These are phyloP conservation scores for Breynia disticha DNA, from an alignment of 441 rosid genomes.

Conservation along the genomic window DNA sequence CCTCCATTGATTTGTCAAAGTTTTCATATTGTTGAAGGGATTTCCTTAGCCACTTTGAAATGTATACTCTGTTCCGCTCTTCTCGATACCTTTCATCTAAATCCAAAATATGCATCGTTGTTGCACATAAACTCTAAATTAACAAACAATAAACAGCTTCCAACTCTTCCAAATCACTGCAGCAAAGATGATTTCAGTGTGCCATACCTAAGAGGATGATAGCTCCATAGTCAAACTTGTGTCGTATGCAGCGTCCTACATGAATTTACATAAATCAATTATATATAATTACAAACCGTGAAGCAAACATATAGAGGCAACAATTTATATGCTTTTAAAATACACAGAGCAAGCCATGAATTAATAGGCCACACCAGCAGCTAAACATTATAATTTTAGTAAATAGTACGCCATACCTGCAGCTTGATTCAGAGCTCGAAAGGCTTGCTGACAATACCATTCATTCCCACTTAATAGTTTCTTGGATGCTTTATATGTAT, in stretches of 20 bases:
- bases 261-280: conserved; percentile 10
- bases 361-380: too few species aligned
- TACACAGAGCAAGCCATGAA: too few species aligned
- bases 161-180: neutral
- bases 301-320: conserved; percentile 1
- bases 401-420: conserved; percentile 40
- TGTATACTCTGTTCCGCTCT: conserved; percentile 55
- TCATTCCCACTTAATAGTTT: conserved; percentile 82
- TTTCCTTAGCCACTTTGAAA: conserved; percentile 94
- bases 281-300: neutral
- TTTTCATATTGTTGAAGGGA: conserved; percentile 51
- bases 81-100: conserved; percentile 80
- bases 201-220: conserved; percentile 71
- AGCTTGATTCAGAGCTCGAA: conserved; percentile 96
- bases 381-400: too few species aligned
- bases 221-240: conserved; percentile 88
- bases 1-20: conserved; percentile 54
- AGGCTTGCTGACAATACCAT: conserved; percentile 99
- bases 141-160: neutral
- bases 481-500: conserved; percentile 65
- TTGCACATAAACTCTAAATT: neutral
- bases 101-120: conserved; percentile 6
- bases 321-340: neutral
- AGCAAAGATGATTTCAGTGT: neutral
- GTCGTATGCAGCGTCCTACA: conserved; percentile 93